Base-by-base conservation (phyloP, 345 rosid species). In the Salix dunnii region DNA sequence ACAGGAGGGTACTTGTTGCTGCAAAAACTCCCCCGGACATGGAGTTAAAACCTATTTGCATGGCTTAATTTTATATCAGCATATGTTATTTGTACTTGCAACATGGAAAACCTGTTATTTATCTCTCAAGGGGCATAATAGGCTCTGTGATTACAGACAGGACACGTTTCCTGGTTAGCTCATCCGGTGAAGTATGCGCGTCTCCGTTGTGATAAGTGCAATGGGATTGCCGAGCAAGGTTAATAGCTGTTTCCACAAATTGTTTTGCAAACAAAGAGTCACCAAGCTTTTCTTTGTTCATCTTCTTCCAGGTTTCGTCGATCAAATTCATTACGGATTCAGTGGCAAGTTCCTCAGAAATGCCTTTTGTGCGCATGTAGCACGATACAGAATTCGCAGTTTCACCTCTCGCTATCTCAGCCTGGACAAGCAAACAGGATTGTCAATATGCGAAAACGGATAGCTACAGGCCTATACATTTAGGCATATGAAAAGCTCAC, bases 131-230 rank as follows among this genome's bases (percentile, higher is more conserved):
- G 18, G 49, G 5, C 13, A 46, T 5, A 46, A 85, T 68, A 7
- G 88, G 85, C 2, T 85, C 79, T 70, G 86, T 25, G 60, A 85
- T 74, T 30, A 86, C 25, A 5, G 86, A 81, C 2, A 36, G 48
- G 65, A 86, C 76, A 6, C 77, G 64, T 12, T 66, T 81, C 68
- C 68, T 82, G 0, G 84, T 77, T 46, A 20, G 35, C 5, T 13
- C 27, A 66, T 85, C 84, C 3, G 85, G 86, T 23, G 68, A 55
- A 40, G 86, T 80, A 38, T 85, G 90, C 8, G 63, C 82, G 77
- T 89, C 87, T 67, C 89, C 90, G 9, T 81, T 7, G 3, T 84
- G 87, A 68, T 87, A 87, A 7, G 46, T 55, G 68, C 75, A 78
- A 2, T 84, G 84, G 2, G 84, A 42, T 10, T 78, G 82, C 14